Percentiles rank a stretch among this genome's conserved stretches.
These are phyloP conservation scores for Globisporangium uncinulatum DNA, from an alignment of 352 stramenopile species.

Conservation along the genomic window DNA sequence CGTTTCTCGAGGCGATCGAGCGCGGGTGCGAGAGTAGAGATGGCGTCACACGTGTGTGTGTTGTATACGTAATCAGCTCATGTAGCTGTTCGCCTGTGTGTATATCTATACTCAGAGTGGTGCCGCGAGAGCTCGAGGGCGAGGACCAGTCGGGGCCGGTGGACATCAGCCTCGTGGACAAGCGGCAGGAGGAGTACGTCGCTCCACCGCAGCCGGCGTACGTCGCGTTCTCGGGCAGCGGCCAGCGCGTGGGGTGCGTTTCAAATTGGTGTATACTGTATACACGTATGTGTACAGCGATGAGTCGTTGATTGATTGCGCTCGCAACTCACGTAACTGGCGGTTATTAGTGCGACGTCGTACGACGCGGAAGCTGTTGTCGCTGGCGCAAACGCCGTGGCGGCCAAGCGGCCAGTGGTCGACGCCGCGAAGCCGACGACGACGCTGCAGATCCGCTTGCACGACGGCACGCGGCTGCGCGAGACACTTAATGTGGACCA, in stretches of 20 bases:
- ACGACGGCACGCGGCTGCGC: conserved; percentile 72
- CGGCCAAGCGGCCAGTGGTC: conserved; percentile 50
- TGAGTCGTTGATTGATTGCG: not conserved
- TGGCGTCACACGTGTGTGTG: not conserved
- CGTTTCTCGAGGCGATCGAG: conserved; percentile 81
- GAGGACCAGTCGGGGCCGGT: conserved; percentile 64
- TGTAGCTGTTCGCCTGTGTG: not conserved
- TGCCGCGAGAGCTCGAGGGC: conserved; percentile 71
- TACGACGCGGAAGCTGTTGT: conserved; percentile 47
- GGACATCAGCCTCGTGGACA: conserved; percentile 83
- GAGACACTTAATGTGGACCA: conserved; percentile 86
- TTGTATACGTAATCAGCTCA: not conserved
- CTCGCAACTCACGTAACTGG: not conserved
- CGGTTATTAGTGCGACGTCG: conserved; percentile 21
- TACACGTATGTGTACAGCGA: conserved; percentile 9
- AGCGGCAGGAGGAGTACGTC: conserved; percentile 80
- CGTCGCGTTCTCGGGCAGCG: conserved; percentile 80
- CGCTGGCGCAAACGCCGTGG: conserved; percentile 21
- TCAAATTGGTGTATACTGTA: no score
- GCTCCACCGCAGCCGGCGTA: conserved; percentile 64
- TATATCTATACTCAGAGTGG: conserved; percentile 24
- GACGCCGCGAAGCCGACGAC: conserved; percentile 86
- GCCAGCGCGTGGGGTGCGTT: conserved; percentile 68
- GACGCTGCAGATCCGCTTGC: conserved; percentile 85
- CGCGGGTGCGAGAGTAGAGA: conserved; percentile 25